Evolutionary conservation across 2,329 filamentous ascomycete species (phyloP).

Genomic region (Exophiala oligosperma): DNA sequence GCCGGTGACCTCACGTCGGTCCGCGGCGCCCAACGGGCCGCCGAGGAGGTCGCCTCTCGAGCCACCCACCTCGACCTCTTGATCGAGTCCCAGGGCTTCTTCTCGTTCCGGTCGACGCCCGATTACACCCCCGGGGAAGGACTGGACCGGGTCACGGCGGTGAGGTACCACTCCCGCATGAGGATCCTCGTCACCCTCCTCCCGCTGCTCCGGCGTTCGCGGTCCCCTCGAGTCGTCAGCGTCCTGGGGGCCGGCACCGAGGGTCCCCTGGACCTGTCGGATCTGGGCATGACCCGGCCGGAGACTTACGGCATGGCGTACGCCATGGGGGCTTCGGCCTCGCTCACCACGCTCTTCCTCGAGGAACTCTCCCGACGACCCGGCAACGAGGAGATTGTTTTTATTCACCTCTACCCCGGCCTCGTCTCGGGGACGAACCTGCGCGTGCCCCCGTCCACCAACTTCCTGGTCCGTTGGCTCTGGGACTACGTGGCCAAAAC

Average conservation of each 20-base stretch:
- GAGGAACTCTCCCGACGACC: constrained; percentile 48
- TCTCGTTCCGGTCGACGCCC: constrained; percentile 28
- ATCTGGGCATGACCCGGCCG: constrained; percentile 44
- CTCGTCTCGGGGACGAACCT: constrained; percentile 47
- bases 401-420: constrained; percentile 52
- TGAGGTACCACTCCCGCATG: constrained; percentile 59
- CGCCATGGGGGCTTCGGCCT: constrained; percentile 47
- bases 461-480: constrained; percentile 26
- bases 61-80: constrained; percentile 16
- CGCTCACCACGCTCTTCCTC: constrained; percentile 52
- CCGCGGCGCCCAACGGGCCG: constrained; percentile 10
- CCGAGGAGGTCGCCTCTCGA: constrained; percentile 5
- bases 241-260: constrained; percentile 57
- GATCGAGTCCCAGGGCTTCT: constrained; percentile 19
- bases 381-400: constrained; percentile 46
- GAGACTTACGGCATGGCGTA: constrained; percentile 38
- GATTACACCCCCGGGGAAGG: constrained; percentile 59
- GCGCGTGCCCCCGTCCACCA: constrained; percentile 12
- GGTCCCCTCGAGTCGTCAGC: constrained; percentile 50
- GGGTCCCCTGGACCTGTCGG: constrained; percentile 47
- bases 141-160: constrained; percentile 52
- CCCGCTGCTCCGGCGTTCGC: constrained; percentile 38
- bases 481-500: constrained; percentile 7
- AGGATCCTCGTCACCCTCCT: constrained; percentile 60
- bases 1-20: constrained; percentile 17